These are phyloP conservation scores for Puccinia coronata DNA, from an alignment of 1,284 basidiomycete species.

Conservation along the genomic window DNA sequence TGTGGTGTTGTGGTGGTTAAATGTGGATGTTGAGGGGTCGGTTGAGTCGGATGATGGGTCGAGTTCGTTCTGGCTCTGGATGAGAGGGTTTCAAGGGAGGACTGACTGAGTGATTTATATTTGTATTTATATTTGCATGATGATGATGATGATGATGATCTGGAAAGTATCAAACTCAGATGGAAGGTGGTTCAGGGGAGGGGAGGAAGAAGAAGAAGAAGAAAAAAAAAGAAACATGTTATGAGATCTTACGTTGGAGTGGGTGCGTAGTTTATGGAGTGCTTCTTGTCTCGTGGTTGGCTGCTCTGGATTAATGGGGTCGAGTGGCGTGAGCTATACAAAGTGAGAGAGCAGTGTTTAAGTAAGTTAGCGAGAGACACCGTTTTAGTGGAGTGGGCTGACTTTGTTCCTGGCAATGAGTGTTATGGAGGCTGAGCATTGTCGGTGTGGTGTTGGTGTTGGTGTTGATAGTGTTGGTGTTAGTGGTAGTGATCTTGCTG, in stretches of 20 bases:
- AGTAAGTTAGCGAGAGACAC: too few species aligned
- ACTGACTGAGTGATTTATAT: too few species aligned
- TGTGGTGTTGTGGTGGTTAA: not conserved
- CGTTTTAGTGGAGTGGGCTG: not conserved
- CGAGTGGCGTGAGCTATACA: constrained; percentile 18
- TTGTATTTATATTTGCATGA: too few species aligned
- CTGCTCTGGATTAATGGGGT: not conserved
- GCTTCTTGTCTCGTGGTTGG: not conserved
- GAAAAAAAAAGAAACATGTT: too few species aligned
- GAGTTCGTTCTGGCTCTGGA: too few species aligned
- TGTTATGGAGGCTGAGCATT: constrained; percentile 4
- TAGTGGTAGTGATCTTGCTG: not conserved
- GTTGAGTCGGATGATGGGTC: not conserved
- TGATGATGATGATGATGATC: too few species aligned
- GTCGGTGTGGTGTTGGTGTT: constrained; percentile 18
- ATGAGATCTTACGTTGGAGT: too few species aligned
- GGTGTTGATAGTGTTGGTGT: not conserved
- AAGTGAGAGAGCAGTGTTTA: not conserved
- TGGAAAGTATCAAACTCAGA: too few species aligned
- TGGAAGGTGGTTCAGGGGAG: too few species aligned
- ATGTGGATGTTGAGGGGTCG: not conserved
- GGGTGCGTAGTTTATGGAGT: too few species aligned
- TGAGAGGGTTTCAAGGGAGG: too few species aligned
- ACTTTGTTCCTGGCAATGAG: constrained; percentile 4
- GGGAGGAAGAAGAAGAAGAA: too few species aligned